Evolutionary conservation across 306 rosid species (phyloP).

Genomic region (Cicer cuneatum): DNA sequence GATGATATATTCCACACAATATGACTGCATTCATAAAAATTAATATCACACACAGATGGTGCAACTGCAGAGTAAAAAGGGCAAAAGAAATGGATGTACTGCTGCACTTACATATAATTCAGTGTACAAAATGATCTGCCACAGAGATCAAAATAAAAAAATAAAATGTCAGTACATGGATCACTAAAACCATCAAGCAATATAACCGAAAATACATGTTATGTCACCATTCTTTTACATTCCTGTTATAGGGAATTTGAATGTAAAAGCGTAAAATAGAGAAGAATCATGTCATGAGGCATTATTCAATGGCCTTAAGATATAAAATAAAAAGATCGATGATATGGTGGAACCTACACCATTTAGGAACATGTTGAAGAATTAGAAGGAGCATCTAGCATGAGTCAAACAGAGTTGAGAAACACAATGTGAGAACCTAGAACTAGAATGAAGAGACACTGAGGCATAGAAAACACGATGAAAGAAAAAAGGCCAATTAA

Average conservation of each 20-base stretch:
- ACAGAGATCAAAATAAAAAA: slow-evolving; percentile 37
- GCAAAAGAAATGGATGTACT: slow-evolving; percentile 15
- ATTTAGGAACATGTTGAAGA: not conserved
- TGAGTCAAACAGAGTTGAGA: not conserved
- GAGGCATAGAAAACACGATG: not conserved
- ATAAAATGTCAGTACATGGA: slow-evolving; percentile 40
- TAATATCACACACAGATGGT: not conserved
- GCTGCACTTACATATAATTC: slow-evolving; percentile 80
- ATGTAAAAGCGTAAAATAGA: not conserved
- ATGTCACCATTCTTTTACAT: not conserved
- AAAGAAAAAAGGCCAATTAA: not conserved
- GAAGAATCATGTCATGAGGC: not conserved
- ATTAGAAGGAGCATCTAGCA: not conserved
- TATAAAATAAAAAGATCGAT: not conserved
- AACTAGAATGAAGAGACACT: not conserved
- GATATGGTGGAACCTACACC: not conserved
- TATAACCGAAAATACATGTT: not conserved
- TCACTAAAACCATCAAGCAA: not conserved
- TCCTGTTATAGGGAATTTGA: not conserved
- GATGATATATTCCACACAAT: slow-evolving; percentile 80
- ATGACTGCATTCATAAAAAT: slow-evolving; percentile 57
- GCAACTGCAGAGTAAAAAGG: not conserved
- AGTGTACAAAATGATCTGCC: slow-evolving; percentile 73
- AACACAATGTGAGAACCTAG: not conserved
- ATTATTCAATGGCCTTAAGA: not conserved